Base-by-base conservation (phyloP, 2,329 filamentous ascomycete species). In the Alternaria sp. region DNA sequence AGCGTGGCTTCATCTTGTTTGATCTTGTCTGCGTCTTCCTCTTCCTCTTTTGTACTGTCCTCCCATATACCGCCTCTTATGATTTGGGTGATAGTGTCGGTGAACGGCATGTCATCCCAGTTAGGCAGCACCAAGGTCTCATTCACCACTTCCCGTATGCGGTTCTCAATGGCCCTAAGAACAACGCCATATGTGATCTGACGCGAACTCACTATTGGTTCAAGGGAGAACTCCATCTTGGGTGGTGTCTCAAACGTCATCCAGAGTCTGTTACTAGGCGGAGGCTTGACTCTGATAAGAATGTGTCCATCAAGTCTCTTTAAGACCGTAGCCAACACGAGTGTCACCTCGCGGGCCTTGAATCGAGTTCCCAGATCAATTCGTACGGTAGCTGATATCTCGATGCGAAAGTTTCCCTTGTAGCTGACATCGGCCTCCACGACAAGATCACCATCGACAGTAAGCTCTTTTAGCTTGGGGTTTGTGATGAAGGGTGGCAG, bases 101-200 rank as follows among this genome's bases (percentile, higher is more conserved):
- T 90, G 77, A 99, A 98, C 0, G 95, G 93, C 24, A 92, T 85
- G 74, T 99, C 95, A 65, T 99, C 95, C 94, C 95, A 99, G 73
- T 96, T 96, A 0, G 95, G 95, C 55, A 90, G 82, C 2, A 99
- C 95, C 21, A 98, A 77, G 1, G 93, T 97, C 79, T 99, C 95
- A 9, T 90, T 91, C 60, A 99, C 85, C 8, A 97, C 93, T 77
- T 97, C 93, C 71, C 96, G 91, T 74, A 99, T 97, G 49, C 93
- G 86, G 72, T 91, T 96, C 78, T 99, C 95, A 58, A 99, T 98
- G 61, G 96, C 92, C 49, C 93, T 88, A 11, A 98, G 84, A 54
- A 99, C 95, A 58, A 97, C 86, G 2, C 90, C 91, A 77, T 97
- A 98, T 0, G 95, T 98, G 65, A 99, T 97, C 75, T 98, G 94